Evolutionary conservation across 371 early-diverging fungal species (phyloP).

Genomic region (Phascolomyces articulosus): DNA sequence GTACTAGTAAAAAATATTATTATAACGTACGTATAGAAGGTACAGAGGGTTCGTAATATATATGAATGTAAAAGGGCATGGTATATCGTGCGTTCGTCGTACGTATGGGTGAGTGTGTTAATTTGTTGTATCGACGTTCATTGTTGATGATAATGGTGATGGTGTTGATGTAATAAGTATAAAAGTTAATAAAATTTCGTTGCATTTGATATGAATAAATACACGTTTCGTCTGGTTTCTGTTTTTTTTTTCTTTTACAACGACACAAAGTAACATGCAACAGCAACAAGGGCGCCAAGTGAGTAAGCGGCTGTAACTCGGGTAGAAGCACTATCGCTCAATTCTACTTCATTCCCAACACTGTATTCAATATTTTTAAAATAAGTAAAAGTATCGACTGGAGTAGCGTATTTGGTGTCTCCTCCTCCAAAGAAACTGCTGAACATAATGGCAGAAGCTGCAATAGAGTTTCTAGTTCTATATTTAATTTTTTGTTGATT

Average conservation of each 20-base stretch:
- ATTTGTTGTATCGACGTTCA: not conserved
- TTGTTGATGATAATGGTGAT: too few relatives aligned
- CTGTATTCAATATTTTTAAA: conserved; percentile 49
- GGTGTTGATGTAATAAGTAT: too few relatives aligned
- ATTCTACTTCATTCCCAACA: conserved; percentile 36
- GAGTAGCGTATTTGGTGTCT: conserved; percentile 40
- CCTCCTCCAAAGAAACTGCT: conserved; percentile 62
- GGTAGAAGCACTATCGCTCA: conserved; percentile 17
- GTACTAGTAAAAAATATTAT: conserved; percentile 1
- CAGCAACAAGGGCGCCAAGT: conserved; percentile 8
- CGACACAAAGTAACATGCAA: conserved; percentile 12
- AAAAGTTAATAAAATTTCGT: too few relatives aligned
- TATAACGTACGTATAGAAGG: not conserved
- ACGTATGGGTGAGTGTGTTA: not conserved
- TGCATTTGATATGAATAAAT: not conserved
- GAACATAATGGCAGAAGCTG: conserved; percentile 48
- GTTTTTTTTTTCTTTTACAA: conserved; percentile 18
- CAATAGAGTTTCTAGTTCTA: conserved; percentile 33
- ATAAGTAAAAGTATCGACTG: conserved; percentile 39
- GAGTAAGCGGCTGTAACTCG: conserved; percentile 8
- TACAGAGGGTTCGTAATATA: not conserved
- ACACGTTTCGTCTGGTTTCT: too few relatives aligned
- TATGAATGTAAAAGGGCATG: not conserved
- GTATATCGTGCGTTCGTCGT: not conserved
- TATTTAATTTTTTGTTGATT: conserved; percentile 37